Evolutionary conservation across 2,329 filamentous ascomycete species (phyloP).

Genomic region (Hawksworthiomyces lignivorus): DNA sequence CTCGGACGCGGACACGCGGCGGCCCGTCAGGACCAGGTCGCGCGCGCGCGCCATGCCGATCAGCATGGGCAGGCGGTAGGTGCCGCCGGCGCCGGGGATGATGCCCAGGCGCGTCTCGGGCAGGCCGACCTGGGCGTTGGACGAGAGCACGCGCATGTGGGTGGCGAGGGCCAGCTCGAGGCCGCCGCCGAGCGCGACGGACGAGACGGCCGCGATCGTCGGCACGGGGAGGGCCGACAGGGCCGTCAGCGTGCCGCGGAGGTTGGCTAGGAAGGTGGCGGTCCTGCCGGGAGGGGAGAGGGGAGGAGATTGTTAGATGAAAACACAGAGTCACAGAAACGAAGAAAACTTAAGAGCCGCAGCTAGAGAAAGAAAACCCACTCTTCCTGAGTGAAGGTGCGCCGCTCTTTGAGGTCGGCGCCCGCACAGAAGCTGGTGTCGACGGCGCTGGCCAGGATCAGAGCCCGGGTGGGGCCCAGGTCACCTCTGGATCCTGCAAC

Average conservation of each 20-base stretch:
- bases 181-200: constrained; percentile 82
- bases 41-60: constrained; percentile 77
- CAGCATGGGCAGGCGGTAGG: constrained; percentile 73
- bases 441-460: constrained; percentile 79
- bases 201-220: constrained; percentile 81
- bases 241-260: constrained; percentile 67
- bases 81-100: constrained; percentile 89
- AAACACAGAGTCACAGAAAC: not conserved
- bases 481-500: constrained; percentile 26
- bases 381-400: constrained; percentile 70
- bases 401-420: constrained; percentile 85
- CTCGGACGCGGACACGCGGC: constrained; percentile 74
- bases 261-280: constrained; percentile 64
- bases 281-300: no score
- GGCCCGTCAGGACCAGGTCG: constrained; percentile 83
- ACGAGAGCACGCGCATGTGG: constrained; percentile 79
- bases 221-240: constrained; percentile 75
- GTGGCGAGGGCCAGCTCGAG: constrained; percentile 88
- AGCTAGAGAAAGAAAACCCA: constrained; percentile 32
- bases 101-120: constrained; percentile 92
- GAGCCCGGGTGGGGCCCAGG: constrained; percentile 56
- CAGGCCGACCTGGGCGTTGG: constrained; percentile 69
- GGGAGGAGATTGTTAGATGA: not conserved
- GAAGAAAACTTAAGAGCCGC: constrained; percentile 6
- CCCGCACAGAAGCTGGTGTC: constrained; percentile 88